Evolutionary conservation across 2,329 filamentous ascomycete genomes (phyloP), one percentile per base, ranked within the genome.

Genomic region (Massarina eburnea): DNA sequence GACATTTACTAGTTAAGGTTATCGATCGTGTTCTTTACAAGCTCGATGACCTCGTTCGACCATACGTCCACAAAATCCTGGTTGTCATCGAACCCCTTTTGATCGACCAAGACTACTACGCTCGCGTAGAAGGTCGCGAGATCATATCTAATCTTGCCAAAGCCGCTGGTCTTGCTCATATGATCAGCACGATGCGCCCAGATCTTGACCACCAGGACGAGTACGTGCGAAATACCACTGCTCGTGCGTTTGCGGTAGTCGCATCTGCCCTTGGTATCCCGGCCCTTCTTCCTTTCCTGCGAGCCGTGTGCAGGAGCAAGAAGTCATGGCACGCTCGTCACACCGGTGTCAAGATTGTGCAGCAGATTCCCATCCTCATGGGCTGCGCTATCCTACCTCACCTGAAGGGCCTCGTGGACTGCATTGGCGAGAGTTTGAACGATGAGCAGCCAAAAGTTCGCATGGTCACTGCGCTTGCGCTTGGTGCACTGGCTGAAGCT

Each of bases 21-120:
- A 97, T 99, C 64, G 95, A 99, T 69, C 88, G 94, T 73, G 91
- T 99, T 49, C 82, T 99, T 6, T 99, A 97, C 81, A 99, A 99
- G 76, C 83, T 99, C 19, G 94, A 97, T 67, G 94, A 99, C 62
- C 80, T 97, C 55, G 94, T 99, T 43, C 84, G 94, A 32, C 94
- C 94, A 18, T 99, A 92, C 55, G 92, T 96, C 14, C 95, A 99
- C 77, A 97, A 97, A 76, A 99, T 99, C 52, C 74, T 99, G 46
- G 94, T 99, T 42, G 94, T 99, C 66, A 99, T 99, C 61, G 95
- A 99, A 71, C 94, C 94, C n/a, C 79, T 99, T 39, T 87, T 99
- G 56, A 99, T 99, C 64, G 95, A 99, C 67, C 94, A 99, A 75
- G 95, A 99, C 73, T 99, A 99, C 74, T 99, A 99, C 71, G 94